A percentile compares a stretch with the other conserved stretches of the same genome.
phyloP scores from a whole-genome alignment of 108 stramenopile genomes.

The Ochromonas danica region DNA sequence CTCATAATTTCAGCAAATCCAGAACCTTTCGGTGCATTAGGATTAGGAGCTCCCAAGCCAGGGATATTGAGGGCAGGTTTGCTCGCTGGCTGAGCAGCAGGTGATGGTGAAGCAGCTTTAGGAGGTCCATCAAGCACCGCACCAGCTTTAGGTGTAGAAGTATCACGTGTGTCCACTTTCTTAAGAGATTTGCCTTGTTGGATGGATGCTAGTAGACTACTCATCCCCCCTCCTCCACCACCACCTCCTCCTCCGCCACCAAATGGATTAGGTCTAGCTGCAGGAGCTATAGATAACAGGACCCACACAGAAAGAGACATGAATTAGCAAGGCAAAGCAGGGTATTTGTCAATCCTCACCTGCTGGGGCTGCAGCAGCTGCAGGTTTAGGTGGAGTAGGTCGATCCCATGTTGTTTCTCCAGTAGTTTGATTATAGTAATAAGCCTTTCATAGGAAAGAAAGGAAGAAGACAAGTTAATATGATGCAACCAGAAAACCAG shows the following conservation, averaged over 20 bases:
- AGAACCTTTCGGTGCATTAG: constrained; percentile 36
- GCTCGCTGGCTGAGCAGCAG: background rate
- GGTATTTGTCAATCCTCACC: background rate
- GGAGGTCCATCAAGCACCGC: background rate
- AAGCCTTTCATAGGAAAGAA: too few species aligned
- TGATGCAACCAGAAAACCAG: too few species aligned
- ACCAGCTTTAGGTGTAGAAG: background rate
- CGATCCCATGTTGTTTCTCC: constrained; percentile 77
- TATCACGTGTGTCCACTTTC: constrained; percentile 11
- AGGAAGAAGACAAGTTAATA: too few species aligned
- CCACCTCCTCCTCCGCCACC: background rate
- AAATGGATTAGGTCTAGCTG: constrained; percentile 7
- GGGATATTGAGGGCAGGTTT: background rate
- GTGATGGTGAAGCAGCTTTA: background rate
- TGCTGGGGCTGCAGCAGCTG: constrained; percentile 6
- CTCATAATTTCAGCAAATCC: constrained; percentile 49
- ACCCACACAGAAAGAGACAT: background rate
- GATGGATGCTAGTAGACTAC: constrained; percentile 38
- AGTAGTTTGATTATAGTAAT: constrained; percentile 81
- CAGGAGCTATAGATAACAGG: constrained; percentile 7
- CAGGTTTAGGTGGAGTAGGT: background rate
- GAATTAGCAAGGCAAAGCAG: background rate
- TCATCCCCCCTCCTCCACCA: constrained; percentile 23
- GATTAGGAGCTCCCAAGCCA: background rate
- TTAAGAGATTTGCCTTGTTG: constrained; percentile 36